These are phyloP conservation scores for Podosphaera leucotricha DNA, from an alignment of 2,329 filamentous ascomycete genomes.

Conservation along the genomic window DNA sequence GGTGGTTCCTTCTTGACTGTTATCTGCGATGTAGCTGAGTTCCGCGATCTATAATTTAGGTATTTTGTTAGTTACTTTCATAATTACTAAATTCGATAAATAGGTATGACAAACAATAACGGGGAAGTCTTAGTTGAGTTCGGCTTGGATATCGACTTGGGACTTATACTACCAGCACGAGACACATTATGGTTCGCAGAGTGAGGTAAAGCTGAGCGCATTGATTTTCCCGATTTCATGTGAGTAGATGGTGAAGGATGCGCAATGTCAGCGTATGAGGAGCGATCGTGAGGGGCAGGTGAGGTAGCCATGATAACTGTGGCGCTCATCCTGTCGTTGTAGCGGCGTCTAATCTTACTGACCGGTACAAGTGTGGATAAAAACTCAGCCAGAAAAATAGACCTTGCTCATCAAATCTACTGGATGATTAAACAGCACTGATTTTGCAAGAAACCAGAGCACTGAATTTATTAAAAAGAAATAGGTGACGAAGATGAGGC, in stretches of 20 bases:
- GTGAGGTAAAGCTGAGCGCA: conserved; percentile 18
- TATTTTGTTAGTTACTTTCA: not conserved
- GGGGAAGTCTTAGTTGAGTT: conserved; percentile 29
- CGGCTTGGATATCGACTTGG: conserved; percentile 17
- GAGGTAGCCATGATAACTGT: conserved; percentile 46
- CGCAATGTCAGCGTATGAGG: conserved; percentile 29
- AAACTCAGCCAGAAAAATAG: too few relatives aligned
- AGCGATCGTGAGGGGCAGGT: conserved; percentile 40
- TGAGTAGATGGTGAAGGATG: conserved; percentile 12
- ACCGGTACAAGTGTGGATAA: too few relatives aligned
- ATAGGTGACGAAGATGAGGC: too few relatives aligned
- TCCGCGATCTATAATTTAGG: conserved; percentile 23
- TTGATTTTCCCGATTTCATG: conserved; percentile 12
- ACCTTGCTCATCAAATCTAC: too few relatives aligned
- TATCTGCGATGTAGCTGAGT: conserved; percentile 44
- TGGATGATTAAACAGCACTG: too few relatives aligned
- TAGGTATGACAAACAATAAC: conserved; percentile 29
- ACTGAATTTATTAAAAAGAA: too few relatives aligned
- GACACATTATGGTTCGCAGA: conserved; percentile 19
- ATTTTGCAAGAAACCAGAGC: too few relatives aligned
- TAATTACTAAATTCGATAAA: not conserved
- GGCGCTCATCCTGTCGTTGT: conserved; percentile 35
- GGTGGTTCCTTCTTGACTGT: conserved; percentile 91
- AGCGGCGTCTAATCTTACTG: too few relatives aligned
- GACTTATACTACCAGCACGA: conserved; percentile 30